Evolutionary conservation across 192 early-diverging fungal species (phyloP).

Genomic region (Coemansia guatemalensis): DNA sequence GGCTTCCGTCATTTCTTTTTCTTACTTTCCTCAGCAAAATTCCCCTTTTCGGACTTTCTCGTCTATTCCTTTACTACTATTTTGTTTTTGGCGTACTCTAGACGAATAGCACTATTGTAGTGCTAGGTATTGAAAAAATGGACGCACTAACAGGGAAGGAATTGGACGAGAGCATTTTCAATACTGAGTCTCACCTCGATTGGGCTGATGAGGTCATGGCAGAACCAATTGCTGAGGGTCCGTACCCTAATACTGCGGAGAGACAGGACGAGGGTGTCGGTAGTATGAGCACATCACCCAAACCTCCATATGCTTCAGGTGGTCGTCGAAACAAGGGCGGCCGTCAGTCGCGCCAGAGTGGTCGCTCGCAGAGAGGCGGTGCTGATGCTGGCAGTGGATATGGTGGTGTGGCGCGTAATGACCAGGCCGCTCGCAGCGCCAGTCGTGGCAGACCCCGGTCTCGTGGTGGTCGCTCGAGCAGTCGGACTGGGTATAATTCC

Average conservation of each 20-base stretch:
- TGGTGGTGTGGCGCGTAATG: slow-evolving; percentile 4
- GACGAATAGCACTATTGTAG: background rate
- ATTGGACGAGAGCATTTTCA: slow-evolving; percentile 53
- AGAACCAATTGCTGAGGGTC: slow-evolving; percentile 21
- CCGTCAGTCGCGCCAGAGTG: slow-evolving; percentile 5
- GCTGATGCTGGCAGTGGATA: background rate
- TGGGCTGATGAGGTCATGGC: slow-evolving; percentile 51
- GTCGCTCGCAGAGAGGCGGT: background rate
- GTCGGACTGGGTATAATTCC: slow-evolving; percentile 16
- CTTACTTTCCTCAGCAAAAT: background rate
- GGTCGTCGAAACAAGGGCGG: slow-evolving; percentile 1
- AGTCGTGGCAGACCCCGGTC: slow-evolving; percentile 14
- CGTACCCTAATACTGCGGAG: slow-evolving; percentile 2
- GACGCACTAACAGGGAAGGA: slow-evolving; percentile 39
- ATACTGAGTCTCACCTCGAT: slow-evolving; percentile 44
- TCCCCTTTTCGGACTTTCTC: background rate
- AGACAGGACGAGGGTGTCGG: slow-evolving; percentile 18
- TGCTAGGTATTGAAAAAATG: slow-evolving; percentile 18
- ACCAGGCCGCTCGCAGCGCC: slow-evolving; percentile 7
- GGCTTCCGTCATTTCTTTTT: background rate
- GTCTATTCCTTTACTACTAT: background rate
- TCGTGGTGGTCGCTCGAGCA: slow-evolving; percentile 35
- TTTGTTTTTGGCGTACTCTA: background rate
- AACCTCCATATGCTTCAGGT: background rate
- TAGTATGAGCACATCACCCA: slow-evolving; percentile 16